phyloP scores from a whole-genome alignment of 2,329 filamentous ascomycete genomes.

The Fusarium hainanense region DNA sequence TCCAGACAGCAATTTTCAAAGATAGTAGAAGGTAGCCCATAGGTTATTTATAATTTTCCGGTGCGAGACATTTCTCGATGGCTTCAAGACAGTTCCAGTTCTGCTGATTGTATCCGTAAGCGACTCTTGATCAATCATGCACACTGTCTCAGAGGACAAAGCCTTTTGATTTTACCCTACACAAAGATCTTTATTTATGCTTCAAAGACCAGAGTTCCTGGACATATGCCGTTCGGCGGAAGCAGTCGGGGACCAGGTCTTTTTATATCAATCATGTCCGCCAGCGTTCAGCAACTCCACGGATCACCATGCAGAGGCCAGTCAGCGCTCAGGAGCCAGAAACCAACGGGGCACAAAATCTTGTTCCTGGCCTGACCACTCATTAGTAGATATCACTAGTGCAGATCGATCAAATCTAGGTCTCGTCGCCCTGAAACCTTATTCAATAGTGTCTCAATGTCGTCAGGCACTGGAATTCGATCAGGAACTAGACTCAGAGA shows the following conservation, averaged over 20 bases:
- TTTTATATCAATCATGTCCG: background rate
- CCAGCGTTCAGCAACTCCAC: background rate
- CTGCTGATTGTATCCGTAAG: background rate
- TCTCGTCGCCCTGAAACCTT: conserved; percentile 14
- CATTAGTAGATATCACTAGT: background rate
- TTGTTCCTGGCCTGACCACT: conserved; percentile 12
- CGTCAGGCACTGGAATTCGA: conserved; percentile 21
- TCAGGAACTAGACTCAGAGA: conserved; percentile 3
- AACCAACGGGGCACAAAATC: background rate
- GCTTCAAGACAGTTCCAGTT: background rate
- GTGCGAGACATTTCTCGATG: background rate
- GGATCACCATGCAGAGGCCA: background rate
- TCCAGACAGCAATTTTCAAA: no score
- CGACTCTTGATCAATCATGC: background rate
- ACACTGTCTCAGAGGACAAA: background rate
- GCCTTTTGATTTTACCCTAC: background rate
- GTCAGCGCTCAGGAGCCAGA: conserved; percentile 2
- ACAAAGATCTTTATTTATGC: fast-evolving
- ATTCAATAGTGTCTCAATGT: conserved; percentile 4
- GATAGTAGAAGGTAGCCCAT: background rate
- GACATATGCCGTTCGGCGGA: background rate
- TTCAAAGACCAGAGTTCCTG: fast-evolving
- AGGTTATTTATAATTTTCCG: background rate
- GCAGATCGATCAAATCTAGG: background rate
- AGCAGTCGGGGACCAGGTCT: fast-evolving